Evolutionary conservation across 441 rosid species (phyloP), one percentile per base, ranked within the genome.

Genomic region (Croton setiger): DNA sequence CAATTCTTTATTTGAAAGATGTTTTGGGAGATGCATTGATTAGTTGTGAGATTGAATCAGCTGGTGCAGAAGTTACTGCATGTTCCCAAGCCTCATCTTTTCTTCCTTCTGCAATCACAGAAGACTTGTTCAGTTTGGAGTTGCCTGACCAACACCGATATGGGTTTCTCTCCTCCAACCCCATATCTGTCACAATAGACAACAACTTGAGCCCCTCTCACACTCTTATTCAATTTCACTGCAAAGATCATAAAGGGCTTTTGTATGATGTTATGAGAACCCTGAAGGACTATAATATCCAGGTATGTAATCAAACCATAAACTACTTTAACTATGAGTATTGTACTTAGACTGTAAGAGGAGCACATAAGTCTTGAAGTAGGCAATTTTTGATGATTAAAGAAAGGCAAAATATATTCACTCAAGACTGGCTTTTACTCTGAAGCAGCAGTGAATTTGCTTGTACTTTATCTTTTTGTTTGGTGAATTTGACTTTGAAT

Each of bases 201-300:
- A 88, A 86, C 66, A 48, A 70, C 27, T 70, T 86, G 18, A 85
- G 94, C 78, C 89, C 78, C 37, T 80, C 84, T 5, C 91, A 82
- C 77, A 88, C 94, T 0, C 80, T 86, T 0, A 51, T 88, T 65
- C 88, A 85, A 69, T 75, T 88, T 68, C 66, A 68, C 13, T 86
- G 94, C 81, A 79, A 75, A 72, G 94, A 88, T 69, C 89, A 86
- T 68, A 88, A 88, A 74, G 94, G 94, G 68, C 89, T 88, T 51
- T 64, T 86, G 44, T 88, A 88, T 57, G 89, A 88, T 73, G 74
- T 81, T 51, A 86, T 81, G 87, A 82, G 91, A 75, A 88, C 89
- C n/a, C 64, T 88, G 18, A 88, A 88, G 79, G 94, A 86, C 71
- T 85, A 82, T 69, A 83, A 85, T 75, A 76, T 83, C 75, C 89